phyloP scores from a whole-genome alignment of 768 basidiomycete genomes.

The Amanita muscaria region DNA sequence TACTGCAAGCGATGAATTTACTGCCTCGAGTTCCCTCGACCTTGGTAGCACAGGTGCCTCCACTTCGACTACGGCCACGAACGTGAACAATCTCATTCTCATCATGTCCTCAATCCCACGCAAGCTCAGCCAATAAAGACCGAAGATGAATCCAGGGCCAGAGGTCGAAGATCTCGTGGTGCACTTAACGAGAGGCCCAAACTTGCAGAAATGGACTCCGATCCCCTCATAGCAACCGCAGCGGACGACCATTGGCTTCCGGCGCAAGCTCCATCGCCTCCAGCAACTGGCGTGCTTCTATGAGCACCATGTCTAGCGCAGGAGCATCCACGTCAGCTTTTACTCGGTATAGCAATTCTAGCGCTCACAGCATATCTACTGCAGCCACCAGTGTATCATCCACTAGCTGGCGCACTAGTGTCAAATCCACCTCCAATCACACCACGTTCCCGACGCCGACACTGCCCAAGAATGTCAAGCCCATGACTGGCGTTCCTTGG shows the following conservation, averaged over 20 bases:
- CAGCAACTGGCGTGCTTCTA: slow-evolving; percentile 73
- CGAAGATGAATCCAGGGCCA: slow-evolving; percentile 39
- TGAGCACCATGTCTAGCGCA: slow-evolving; percentile 60
- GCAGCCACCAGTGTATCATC: slow-evolving; percentile 74
- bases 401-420: slow-evolving; percentile 60
- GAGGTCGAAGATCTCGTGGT: slow-evolving; percentile 35
- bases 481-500: slow-evolving; percentile 73
- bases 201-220: slow-evolving; percentile 22
- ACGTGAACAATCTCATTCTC: slow-evolving; percentile 65
- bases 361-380: slow-evolving; percentile 66
- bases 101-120: slow-evolving; percentile 59
- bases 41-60: slow-evolving; percentile 20
- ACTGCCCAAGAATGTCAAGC: slow-evolving; percentile 70
- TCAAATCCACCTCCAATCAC: slow-evolving; percentile 25
- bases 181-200: slow-evolving; percentile 6
- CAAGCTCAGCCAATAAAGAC: slow-evolving; percentile 21
- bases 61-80: slow-evolving; percentile 66
- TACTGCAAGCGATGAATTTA: slow-evolving; percentile 29
- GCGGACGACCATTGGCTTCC: slow-evolving; percentile 42
- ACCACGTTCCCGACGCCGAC: slow-evolving; percentile 22
- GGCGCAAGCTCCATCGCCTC: slow-evolving; percentile 57
- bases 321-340: slow-evolving; percentile 65
- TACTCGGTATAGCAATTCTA: slow-evolving; percentile 72
- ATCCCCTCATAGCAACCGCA: slow-evolving; percentile 57
- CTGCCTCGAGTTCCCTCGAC: slow-evolving; percentile 23